Percentiles rank a stretch among this genome's conserved stretches.
These are phyloP conservation scores for Quercus phellos DNA, from an alignment of 331 rosid species.

Conservation along the genomic window DNA sequence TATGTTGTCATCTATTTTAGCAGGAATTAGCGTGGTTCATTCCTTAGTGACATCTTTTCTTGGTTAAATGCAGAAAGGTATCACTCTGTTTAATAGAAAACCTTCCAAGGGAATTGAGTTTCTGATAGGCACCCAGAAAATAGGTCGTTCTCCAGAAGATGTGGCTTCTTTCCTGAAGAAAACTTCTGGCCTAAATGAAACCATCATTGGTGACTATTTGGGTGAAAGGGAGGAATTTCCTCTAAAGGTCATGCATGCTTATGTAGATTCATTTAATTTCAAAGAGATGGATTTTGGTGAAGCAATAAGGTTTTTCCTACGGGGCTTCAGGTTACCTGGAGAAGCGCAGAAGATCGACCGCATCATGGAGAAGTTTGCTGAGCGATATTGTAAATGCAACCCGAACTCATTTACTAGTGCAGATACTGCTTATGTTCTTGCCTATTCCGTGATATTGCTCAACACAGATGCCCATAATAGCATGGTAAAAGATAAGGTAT, in stretches of 20 bases:
- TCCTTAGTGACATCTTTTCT: constrained; percentile 37
- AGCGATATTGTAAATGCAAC: constrained; percentile 95
- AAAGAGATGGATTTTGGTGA: constrained; percentile 88
- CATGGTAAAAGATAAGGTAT: constrained; percentile 97
- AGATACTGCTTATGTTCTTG: constrained; percentile 97
- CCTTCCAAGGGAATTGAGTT: constrained; percentile 95
- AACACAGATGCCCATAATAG: constrained; percentile 97
- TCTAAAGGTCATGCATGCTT: constrained; percentile 98
- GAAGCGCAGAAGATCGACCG: constrained; percentile 99
- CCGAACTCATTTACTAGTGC: constrained; percentile 96
- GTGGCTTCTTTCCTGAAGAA: constrained; percentile 90
- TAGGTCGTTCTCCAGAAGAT: constrained; percentile 79
- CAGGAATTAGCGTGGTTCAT: constrained; percentile 22
- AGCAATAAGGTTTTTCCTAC: constrained; percentile 90
- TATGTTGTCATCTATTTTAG: constrained; percentile 12
- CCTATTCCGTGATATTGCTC: constrained; percentile 95
- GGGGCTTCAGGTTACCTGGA: constrained; percentile 96
- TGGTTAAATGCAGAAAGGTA: constrained; percentile 88
- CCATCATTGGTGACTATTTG: constrained; percentile 88
- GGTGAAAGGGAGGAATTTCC: constrained; percentile 96
- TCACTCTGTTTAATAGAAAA: constrained; percentile 83
- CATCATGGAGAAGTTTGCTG: constrained; percentile 99
- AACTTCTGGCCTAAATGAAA: constrained; percentile 72
- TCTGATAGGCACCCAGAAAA: constrained; percentile 67
- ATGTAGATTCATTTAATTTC: constrained; percentile 91